A percentile compares a stretch with the other conserved stretches of the same genome.
These are phyloP conservation scores for Carallia pectinifolia DNA, from an alignment of 345 rosid species.

Conservation along the genomic window DNA sequence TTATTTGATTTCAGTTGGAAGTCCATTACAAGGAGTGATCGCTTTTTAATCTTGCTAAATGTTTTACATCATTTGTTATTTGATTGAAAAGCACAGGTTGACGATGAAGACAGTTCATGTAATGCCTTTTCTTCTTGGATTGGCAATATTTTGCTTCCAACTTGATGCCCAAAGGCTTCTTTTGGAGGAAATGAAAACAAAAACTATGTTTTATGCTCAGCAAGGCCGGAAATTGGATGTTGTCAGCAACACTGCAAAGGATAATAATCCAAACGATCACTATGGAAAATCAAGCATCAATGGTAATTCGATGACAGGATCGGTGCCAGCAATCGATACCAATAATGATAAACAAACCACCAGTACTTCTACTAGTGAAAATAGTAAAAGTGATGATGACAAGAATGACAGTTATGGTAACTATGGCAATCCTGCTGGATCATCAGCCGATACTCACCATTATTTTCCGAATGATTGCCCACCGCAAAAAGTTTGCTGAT, in stretches of 20 bases:
- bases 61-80: neutral
- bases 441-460: conserved; percentile 31
- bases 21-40: neutral
- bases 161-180: conserved; percentile 25
- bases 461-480: conserved; percentile 19
- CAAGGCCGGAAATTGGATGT: neutral
- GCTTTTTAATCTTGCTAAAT: neutral
- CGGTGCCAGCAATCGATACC: neutral
- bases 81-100: conserved; percentile 6
- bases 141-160: conserved; percentile 19
- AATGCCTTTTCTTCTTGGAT: conserved; percentile 14
- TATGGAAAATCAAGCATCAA: neutral
- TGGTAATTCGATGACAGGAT: conserved; percentile 1
- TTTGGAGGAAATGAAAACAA: neutral
- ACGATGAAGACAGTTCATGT: conserved; percentile 24
- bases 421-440: conserved; percentile 28
- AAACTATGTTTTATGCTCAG: neutral
- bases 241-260: neutral
- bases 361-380: neutral
- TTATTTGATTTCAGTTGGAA: neutral
- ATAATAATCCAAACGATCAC: conserved; percentile 8
- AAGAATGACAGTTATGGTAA: conserved; percentile 14
- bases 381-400: conserved; percentile 16
- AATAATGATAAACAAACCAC: neutral
- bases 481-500: conserved; percentile 20